These are phyloP conservation scores for Caloboletus firmus DNA, from an alignment of 1,284 basidiomycete genomes.

Conservation along the genomic window DNA sequence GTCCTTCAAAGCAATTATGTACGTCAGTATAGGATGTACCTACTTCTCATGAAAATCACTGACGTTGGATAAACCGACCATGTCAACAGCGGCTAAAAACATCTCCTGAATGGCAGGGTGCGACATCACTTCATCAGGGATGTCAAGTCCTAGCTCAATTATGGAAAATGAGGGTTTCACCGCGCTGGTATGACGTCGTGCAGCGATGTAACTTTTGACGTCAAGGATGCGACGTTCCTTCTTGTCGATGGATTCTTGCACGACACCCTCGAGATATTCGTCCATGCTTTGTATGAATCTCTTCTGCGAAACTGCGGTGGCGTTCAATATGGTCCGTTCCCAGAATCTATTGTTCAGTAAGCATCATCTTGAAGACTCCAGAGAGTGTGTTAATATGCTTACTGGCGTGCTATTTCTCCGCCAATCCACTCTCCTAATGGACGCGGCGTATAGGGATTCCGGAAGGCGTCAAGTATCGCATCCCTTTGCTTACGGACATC, in stretches of 20 bases:
- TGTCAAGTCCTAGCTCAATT: constrained; percentile 16
- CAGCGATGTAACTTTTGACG: constrained; percentile 35
- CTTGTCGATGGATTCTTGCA: constrained; percentile 40
- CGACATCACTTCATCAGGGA: constrained; percentile 24
- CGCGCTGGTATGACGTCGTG: constrained; percentile 11
- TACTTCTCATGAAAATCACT: constrained; percentile 2
- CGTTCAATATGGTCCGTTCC: constrained; percentile 6
- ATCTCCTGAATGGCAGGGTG: constrained; percentile 21
- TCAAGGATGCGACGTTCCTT: constrained; percentile 29
- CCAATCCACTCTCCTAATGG: constrained; percentile 22
- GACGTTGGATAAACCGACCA: constrained; percentile 17
- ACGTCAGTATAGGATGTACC: neutral
- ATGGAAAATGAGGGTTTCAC: constrained; percentile 11
- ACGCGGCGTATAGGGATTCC: constrained; percentile 18
- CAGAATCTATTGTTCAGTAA: constrained; percentile 12
- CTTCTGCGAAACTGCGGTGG: constrained; percentile 6
- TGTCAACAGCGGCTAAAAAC: constrained; percentile 5
- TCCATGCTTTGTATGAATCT: constrained; percentile 36
- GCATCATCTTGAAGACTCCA: neutral
- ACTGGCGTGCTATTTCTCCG: constrained; percentile 25
- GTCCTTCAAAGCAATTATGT: constrained; percentile 14
- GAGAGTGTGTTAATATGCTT: neutral
- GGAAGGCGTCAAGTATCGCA: constrained; percentile 39
- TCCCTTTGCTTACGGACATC: constrained; percentile 35
- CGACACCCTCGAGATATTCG: constrained; percentile 35